phyloP scores from a whole-genome alignment of 148 eudicot genomes.

The Chenopodium album region DNA sequence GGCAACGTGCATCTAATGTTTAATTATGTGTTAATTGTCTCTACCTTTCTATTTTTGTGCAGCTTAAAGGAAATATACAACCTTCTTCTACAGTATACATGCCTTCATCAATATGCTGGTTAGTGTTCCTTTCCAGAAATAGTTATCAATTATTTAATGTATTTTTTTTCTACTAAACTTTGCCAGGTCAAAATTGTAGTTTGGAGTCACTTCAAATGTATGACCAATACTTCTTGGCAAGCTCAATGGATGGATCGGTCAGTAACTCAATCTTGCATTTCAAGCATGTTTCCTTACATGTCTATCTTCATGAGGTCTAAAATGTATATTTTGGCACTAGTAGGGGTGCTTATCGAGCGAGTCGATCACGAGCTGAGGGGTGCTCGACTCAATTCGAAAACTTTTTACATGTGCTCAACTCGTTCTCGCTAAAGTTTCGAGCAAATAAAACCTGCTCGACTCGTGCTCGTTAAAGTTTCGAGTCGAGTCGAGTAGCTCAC shows the following conservation, averaged over 20 bases:
- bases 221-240: constrained; percentile 75
- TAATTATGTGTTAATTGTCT: neutral
- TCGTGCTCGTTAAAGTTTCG: no score
- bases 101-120: constrained; percentile 85
- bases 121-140: constrained; percentile 31
- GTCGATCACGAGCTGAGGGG: no score
- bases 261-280: constrained; percentile 27
- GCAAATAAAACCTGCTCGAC: no score
- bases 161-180: constrained; percentile 10
- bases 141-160: neutral
- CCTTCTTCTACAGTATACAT: constrained; percentile 41
- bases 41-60: constrained; percentile 23
- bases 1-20: neutral
- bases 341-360: no score
- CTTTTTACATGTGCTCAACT: no score
- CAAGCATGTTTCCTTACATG: constrained; percentile 6
- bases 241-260: constrained; percentile 94
- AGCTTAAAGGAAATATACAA: constrained; percentile 52
- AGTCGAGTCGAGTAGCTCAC: no score
- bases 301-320: neutral
- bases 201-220: constrained; percentile 62
- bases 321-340: neutral
- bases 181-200: constrained; percentile 39
- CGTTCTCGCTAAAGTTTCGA: no score
- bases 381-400: no score